Conservation (phyloP, 768 basidiomycete genomes). For the Mycena venus region DNA sequence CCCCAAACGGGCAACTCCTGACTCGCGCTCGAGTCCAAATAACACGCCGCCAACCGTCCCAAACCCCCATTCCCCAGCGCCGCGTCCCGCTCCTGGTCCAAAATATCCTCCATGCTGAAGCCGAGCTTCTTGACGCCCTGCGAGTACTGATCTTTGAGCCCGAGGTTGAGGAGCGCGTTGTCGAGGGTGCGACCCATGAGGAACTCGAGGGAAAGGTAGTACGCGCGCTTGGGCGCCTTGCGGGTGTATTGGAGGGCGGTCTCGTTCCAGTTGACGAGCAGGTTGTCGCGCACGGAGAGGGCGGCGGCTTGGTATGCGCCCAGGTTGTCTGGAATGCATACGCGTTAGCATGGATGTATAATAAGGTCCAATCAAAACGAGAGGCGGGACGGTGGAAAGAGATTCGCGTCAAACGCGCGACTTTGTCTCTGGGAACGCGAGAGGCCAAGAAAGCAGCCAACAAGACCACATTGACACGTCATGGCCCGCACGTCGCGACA, state of each 20-base stretch:
- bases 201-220: conserved; percentile 97
- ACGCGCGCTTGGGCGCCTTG: conserved; percentile 89
- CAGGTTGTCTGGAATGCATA: conserved; percentile 68
- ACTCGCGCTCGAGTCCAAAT: conserved; percentile 88
- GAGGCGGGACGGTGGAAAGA: too few relatives aligned
- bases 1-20: conserved; percentile 94
- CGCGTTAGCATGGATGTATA: conserved; percentile 4
- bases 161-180: conserved; percentile 80
- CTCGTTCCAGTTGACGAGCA: conserved; percentile 91
- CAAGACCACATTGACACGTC: too few relatives aligned
- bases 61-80: conserved; percentile 96
- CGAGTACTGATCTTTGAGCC: conserved; percentile 81
- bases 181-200: conserved; percentile 87
- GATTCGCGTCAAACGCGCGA: too few relatives aligned
- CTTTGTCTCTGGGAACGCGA: too few relatives aligned
- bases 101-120: conserved; percentile 89
- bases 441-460: too few relatives aligned
- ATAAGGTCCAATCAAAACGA: too few relatives aligned
- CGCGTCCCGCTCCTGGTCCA: conserved; percentile 93
- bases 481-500: too few relatives aligned
- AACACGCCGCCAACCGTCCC: conserved; percentile 97
- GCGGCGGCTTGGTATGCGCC: conserved; percentile 96
- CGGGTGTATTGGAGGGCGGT: conserved; percentile 84
- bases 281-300: conserved; percentile 87
- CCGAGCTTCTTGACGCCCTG: conserved; percentile 83